phyloP scores from a whole-genome alignment of 768 basidiomycete genomes.

The Crepidotus variabilis region DNA sequence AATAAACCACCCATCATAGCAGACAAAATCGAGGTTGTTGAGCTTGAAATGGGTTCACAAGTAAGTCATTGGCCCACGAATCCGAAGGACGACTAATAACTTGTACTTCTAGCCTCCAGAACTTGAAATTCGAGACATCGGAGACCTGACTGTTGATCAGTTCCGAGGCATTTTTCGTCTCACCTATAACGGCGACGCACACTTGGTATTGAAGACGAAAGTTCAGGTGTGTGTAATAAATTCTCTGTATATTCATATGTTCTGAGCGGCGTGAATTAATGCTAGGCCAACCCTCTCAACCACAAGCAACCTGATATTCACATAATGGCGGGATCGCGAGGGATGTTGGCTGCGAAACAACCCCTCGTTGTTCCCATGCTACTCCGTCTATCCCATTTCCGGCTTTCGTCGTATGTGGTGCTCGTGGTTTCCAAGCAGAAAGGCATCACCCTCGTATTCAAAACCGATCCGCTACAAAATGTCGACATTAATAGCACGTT shows the following conservation, averaged over 20 bases:
- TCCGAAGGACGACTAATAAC: conserved; percentile 2
- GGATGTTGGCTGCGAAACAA: conserved; percentile 92
- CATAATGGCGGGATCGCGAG: conserved; percentile 74
- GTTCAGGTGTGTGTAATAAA: conserved; percentile 63
- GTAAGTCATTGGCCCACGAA: conserved; percentile 36
- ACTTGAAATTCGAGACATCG: conserved; percentile 95
- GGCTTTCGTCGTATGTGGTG: conserved; percentile 92
- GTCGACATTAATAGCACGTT: conserved; percentile 98
- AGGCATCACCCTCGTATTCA: conserved; percentile 98
- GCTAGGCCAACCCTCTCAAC: conserved; percentile 89
- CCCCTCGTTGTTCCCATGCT: conserved; percentile 98
- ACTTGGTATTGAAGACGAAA: conserved; percentile 84
- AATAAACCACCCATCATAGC: conserved; percentile 97
- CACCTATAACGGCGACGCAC: conserved; percentile 92
- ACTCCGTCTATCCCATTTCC: conserved; percentile 92
- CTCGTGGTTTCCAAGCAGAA: conserved; percentile 97
- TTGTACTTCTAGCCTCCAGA: conserved; percentile 74
- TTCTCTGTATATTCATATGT: neutral
- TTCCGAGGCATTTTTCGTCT: conserved; percentile 96
- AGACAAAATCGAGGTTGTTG: conserved; percentile 95
- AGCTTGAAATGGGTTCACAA: conserved; percentile 98
- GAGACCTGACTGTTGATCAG: conserved; percentile 91
- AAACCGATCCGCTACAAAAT: conserved; percentile 96
- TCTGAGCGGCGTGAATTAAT: conserved; percentile 1
- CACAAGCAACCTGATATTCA: conserved; percentile 91